A percentile compares a stretch with the other conserved stretches of the same genome.
These are phyloP conservation scores for Pseudocercospora ulei DNA, from an alignment of 2,329 filamentous ascomycete species.

Conservation along the genomic window DNA sequence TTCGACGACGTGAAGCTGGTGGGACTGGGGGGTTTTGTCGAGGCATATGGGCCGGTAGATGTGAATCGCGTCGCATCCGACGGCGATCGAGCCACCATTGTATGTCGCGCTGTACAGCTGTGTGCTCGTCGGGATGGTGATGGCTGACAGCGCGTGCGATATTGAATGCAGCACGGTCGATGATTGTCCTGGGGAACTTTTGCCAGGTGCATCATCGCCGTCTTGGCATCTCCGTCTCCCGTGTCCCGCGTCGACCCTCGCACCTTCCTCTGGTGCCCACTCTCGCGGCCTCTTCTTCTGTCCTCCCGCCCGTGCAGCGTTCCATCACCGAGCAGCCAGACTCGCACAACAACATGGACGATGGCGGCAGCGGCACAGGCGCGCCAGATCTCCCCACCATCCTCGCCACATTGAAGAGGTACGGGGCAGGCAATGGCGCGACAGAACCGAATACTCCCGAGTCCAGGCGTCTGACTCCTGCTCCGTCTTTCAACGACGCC, in stretches of 20 bases:
- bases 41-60: conserved; percentile 59
- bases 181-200: conserved; percentile 5
- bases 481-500: conserved; percentile 1
- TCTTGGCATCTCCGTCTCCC: not conserved
- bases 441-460: conserved; percentile 7
- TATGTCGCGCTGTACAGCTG: not conserved
- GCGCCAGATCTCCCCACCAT: conserved; percentile 31
- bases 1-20: conserved; percentile 32
- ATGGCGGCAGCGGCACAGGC: conserved; percentile 3
- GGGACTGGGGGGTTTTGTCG: conserved; percentile 47
- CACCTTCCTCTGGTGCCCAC: not conserved
- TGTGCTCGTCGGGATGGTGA: not conserved
- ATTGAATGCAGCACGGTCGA: conserved; percentile 15
- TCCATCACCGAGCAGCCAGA: not conserved
- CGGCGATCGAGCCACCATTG: conserved; percentile 55
- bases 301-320: not conserved
- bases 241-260: not conserved
- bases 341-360: not conserved
- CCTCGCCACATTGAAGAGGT: conserved; percentile 32
- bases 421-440: not conserved
- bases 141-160: conserved; percentile 1
- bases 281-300: not conserved
- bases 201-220: conserved; percentile 7
- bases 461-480: not conserved
- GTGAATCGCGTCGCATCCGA: conserved; percentile 74